A percentile compares a stretch with the other conserved stretches of the same genome.
Evolutionary conservation across 1,284 basidiomycete genomes (phyloP).

Genomic region (Irpex sp.): DNA sequence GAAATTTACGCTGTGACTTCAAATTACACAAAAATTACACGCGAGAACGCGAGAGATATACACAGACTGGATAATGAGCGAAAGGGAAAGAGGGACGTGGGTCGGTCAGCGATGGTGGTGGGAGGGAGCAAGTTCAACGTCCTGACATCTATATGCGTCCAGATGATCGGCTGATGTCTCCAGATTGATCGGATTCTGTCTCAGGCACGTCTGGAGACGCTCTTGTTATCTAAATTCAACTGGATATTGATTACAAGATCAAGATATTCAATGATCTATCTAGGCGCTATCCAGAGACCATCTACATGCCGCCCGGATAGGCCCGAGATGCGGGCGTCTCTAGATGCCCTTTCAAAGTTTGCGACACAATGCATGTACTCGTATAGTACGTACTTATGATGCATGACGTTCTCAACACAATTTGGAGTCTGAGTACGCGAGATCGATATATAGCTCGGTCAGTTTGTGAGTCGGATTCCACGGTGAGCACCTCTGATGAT

Average conservation of each 20-base stretch:
- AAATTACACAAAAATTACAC: neutral
- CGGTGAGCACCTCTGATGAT: too few relatives aligned
- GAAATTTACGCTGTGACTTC: neutral
- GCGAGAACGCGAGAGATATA: neutral
- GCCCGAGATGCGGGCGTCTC: neutral
- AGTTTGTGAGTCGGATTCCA: too few relatives aligned
- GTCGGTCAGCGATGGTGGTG: neutral
- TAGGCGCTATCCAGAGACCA: neutral
- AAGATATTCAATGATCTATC: neutral
- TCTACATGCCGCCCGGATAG: neutral
- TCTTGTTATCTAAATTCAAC: neutral
- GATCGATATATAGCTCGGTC: too few relatives aligned
- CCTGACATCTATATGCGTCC: neutral
- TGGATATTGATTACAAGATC: neutral
- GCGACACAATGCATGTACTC: too few relatives aligned
- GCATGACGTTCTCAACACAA: too few relatives aligned
- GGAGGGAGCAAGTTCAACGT: neutral
- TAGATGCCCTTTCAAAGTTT: neutral
- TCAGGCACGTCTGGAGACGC: neutral
- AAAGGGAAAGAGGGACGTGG: neutral
- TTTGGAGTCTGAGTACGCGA: too few relatives aligned
- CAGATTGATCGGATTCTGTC: neutral
- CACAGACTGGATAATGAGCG: neutral
- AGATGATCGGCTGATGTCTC: neutral
- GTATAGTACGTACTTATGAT: too few relatives aligned